Conservation (phyloP, 192 early-diverging fungal species). For the Haplosporangium gracile region DNA sequence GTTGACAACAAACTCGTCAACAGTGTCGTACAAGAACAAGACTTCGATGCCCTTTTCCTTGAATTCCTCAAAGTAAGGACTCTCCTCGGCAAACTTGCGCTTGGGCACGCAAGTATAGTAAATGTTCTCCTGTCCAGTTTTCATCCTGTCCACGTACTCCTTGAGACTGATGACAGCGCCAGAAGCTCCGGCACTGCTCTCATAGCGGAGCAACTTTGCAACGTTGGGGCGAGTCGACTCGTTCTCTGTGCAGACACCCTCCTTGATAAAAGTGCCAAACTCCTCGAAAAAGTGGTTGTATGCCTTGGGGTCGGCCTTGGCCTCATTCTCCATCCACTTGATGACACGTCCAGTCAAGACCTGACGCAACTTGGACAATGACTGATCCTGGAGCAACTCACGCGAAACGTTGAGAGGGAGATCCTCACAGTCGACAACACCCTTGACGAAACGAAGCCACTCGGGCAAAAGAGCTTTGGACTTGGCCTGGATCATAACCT, state of each 20-base stretch:
- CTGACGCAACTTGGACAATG: constrained; percentile 69
- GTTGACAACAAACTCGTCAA: constrained; percentile 70
- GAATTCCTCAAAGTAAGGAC: constrained; percentile 83
- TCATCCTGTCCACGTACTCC: constrained; percentile 79
- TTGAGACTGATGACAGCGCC: constrained; percentile 71
- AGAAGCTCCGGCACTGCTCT: constrained; percentile 50
- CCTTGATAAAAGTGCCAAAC: constrained; percentile 79
- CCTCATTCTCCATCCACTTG: constrained; percentile 68
- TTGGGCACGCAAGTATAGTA: constrained; percentile 74
- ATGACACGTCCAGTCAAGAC: constrained; percentile 68
- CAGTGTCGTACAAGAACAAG: constrained; percentile 72
- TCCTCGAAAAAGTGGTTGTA: constrained; percentile 72
- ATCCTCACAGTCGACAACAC: constrained; percentile 87
- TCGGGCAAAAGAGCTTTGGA: constrained; percentile 79
- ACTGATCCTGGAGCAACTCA: constrained; percentile 83
- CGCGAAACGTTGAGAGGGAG: constrained; percentile 89
- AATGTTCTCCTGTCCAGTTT: constrained; percentile 80
- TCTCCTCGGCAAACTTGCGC: constrained; percentile 71
- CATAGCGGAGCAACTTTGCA: constrained; percentile 71
- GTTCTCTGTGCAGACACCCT: constrained; percentile 81
- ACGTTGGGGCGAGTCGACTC: constrained; percentile 65
- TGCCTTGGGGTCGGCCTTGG: constrained; percentile 59
- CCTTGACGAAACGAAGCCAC: constrained; percentile 85
- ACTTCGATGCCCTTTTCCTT: constrained; percentile 81
- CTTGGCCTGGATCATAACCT: constrained; percentile 76